phyloP scores from a whole-genome alignment of 805 yeast species.

The Candida schatavii region DNA sequence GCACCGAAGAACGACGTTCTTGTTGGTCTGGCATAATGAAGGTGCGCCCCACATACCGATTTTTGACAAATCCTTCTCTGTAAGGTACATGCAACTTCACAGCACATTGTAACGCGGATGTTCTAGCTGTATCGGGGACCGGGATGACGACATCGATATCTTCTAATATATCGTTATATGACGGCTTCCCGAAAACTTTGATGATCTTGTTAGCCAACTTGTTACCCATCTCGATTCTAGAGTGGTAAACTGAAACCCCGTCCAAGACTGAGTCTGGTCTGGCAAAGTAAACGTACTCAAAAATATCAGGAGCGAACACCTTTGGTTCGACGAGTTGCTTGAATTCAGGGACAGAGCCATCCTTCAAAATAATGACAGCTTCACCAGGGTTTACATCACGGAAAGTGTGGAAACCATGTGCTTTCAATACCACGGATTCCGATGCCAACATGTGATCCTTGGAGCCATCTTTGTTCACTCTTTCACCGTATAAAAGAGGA shows the following conservation, averaged over 20 bases:
- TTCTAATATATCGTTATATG: conserved; percentile 37
- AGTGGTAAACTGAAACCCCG: conserved; percentile 93
- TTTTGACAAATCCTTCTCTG: conserved; percentile 96
- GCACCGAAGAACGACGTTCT: conserved; percentile 88
- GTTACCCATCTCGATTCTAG: conserved; percentile 91
- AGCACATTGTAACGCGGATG: conserved; percentile 90
- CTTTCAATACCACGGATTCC: conserved; percentile 91
- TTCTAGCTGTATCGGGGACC: conserved; percentile 97
- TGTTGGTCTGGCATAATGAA: conserved; percentile 98
- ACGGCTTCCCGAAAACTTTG: conserved; percentile 27
- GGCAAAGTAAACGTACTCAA: conserved; percentile 97
- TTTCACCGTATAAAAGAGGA: conserved; percentile 84
- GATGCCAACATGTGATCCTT: conserved; percentile 92
- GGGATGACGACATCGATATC: conserved; percentile 94
- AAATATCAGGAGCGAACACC: conserved; percentile 89
- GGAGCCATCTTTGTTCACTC: conserved; percentile 64
- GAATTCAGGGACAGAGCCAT: conserved; percentile 64
- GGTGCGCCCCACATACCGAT: conserved; percentile 95
- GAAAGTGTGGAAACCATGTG: conserved; percentile 78
- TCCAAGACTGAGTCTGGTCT: conserved; percentile 95
- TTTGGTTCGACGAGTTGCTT: conserved; percentile 78
- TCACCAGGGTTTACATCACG: conserved; percentile 92
- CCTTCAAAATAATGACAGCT: conserved; percentile 89
- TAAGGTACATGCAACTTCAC: conserved; percentile 76
- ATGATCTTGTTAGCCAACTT: conserved; percentile 75